Evolutionary conservation across 441 rosid genomes (phyloP).

Genomic region (Bruguiera hainesii): DNA sequence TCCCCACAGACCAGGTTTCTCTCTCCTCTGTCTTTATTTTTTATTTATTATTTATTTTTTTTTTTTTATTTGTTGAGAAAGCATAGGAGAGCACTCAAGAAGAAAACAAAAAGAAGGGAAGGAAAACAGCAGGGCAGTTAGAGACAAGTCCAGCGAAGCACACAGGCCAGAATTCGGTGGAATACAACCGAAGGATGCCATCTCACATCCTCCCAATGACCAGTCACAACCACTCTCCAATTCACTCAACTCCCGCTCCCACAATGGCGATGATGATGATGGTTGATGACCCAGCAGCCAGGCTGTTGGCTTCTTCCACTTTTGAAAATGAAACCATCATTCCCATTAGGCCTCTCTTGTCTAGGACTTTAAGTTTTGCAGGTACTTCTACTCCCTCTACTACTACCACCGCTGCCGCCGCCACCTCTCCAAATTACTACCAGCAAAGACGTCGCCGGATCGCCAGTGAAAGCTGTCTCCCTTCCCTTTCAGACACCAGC

Average conservation of each 20-base stretch:
- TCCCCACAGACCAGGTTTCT: no score
- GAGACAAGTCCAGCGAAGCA: no score
- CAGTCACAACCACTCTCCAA: neutral
- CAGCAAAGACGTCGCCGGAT: slow-evolving; percentile 61
- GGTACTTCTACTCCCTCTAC: slow-evolving; percentile 19
- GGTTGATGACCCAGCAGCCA: slow-evolving; percentile 38
- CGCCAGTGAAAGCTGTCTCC: slow-evolving; percentile 54
- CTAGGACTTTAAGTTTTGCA: slow-evolving; percentile 49
- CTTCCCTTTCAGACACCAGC: slow-evolving; percentile 33
- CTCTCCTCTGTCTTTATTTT: no score
- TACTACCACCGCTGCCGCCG: neutral
- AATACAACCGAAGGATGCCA: neutral
- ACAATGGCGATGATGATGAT: neutral
- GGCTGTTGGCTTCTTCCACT: slow-evolving; percentile 41
- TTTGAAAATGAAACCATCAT: slow-evolving; percentile 32
- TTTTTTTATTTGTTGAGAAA: no score
- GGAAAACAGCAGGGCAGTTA: no score
- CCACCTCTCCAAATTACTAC: slow-evolving; percentile 12
- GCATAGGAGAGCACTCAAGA: no score
- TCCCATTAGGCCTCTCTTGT: slow-evolving; percentile 42
- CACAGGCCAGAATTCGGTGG: no score
- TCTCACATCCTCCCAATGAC: slow-evolving; percentile 21
- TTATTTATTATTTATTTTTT: no score
- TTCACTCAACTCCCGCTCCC: neutral
- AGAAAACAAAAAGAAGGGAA: no score